These are phyloP conservation scores for Suillus paluster DNA, from an alignment of 768 basidiomycete genomes.

Conservation along the genomic window DNA sequence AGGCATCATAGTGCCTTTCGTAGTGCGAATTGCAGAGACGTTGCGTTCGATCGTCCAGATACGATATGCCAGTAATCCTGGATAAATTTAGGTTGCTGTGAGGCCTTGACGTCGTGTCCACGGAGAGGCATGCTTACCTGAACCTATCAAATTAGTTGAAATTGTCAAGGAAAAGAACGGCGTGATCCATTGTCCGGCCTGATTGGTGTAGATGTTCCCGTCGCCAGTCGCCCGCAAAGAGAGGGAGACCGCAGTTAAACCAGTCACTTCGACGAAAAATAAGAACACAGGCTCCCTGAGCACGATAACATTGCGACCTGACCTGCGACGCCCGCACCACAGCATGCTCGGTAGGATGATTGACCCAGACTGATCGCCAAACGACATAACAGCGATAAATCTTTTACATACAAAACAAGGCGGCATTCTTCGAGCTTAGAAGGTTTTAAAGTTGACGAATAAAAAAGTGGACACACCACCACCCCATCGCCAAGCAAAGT, in stretches of 20 bases:
- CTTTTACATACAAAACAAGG: not conserved
- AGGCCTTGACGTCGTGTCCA: too few species aligned
- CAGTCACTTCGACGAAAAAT: constrained; percentile 2
- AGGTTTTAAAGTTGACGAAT: not conserved
- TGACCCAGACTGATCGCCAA: constrained; percentile 15
- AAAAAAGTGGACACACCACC: not conserved
- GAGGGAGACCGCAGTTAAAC: constrained; percentile 4
- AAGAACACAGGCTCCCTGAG: too few species aligned
- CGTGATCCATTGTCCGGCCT: constrained; percentile 11
- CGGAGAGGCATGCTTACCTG: constrained; percentile 6
- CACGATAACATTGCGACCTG: not conserved
- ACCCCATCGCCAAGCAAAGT: constrained; percentile 13
- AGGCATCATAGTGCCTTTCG: not conserved
- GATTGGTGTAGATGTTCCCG: not conserved
- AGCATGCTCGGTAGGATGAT: constrained; percentile 13
- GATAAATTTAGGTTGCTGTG: not conserved
- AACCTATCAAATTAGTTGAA: constrained; percentile 11
- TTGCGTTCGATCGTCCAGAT: constrained; percentile 10
- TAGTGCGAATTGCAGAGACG: not conserved
- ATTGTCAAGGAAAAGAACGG: constrained; percentile 12
- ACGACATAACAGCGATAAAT: constrained; percentile 20
- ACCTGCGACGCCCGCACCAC: constrained; percentile 15
- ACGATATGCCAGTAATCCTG: constrained; percentile 15
- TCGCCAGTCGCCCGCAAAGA: constrained; percentile 3
- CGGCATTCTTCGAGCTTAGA: not conserved